A percentile compares a stretch with the other conserved stretches of the same genome.
Conservation (phyloP, 257 asterid genomes). For the Solanum piurae region DNA sequence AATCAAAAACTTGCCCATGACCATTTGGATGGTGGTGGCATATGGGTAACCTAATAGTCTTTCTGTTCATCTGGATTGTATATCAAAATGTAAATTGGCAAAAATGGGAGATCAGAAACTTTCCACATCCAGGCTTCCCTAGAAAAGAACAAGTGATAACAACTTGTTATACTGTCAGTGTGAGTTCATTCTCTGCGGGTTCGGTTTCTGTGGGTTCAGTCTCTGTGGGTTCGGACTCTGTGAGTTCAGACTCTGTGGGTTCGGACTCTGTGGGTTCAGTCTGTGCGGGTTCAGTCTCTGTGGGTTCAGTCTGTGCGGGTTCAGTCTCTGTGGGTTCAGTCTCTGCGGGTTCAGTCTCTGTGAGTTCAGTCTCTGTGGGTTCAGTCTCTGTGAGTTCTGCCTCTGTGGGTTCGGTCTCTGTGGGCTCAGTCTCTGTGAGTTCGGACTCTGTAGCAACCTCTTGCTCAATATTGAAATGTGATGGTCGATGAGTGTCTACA, state of each 20-base stretch:
- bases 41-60: background rate
- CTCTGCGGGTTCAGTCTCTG: background rate
- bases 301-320: too few species aligned
- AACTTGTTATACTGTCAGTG: background rate
- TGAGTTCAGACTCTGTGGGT: too few species aligned
- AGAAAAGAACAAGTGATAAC: background rate
- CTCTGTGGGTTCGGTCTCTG: background rate
- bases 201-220: too few species aligned
- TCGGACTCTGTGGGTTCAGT: background rate
- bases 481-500: conserved; percentile 37
- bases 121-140: background rate
- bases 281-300: background rate
- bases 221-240: background rate
- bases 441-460: conserved; percentile 6
- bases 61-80: background rate
- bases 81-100: background rate
- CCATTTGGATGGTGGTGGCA: background rate
- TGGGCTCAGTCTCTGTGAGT: background rate
- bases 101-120: background rate
- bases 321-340: fast-evolving
- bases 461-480: conserved; percentile 28
- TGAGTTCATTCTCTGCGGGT: too few species aligned
- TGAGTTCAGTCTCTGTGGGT: fast-evolving
- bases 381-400: background rate
- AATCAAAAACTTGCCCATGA: background rate